Percentiles rank a stretch among this genome's conserved stretches.
Conservation (phyloP, 106 monocot genomes). For the Ottelia alismoides region DNA sequence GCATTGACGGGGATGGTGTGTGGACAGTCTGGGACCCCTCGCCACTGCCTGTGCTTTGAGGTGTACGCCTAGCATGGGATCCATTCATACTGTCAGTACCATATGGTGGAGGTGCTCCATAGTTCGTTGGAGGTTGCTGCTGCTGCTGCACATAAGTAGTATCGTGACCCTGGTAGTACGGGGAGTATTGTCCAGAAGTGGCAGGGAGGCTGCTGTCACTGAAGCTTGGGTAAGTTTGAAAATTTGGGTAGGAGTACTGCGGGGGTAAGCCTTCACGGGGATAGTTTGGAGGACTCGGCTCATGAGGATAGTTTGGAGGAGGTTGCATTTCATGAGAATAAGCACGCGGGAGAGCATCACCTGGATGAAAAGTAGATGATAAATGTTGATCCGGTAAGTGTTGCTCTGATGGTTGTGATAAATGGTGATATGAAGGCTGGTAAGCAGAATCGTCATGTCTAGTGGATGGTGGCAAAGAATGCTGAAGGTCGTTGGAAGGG, state of each 20-base stretch:
- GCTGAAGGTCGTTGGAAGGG: no score
- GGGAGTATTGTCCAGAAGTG: no score
- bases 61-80: slow-evolving; percentile 5
- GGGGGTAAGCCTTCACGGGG: not conserved
- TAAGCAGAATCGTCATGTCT: no score
- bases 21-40: no score
- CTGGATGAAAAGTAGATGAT: slow-evolving; percentile 5
- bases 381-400: no score
- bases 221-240: no score
- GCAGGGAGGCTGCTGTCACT: no score
- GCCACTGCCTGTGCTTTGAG: no score
- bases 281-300: no score
- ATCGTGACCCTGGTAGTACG: slow-evolving; percentile 33
- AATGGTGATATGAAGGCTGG: slow-evolving; percentile 16
- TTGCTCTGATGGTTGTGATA: slow-evolving; percentile 15
- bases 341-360: no score
- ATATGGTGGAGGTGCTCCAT: slow-evolving; percentile 7
- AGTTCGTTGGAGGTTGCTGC: slow-evolving; percentile 9
- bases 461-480: slow-evolving; percentile 13
- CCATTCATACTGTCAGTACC: slow-evolving; percentile 1
- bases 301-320: no score
- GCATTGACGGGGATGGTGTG: slow-evolving; percentile 4
- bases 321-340: no score
- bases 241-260: slow-evolving; percentile 33
- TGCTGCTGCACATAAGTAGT: slow-evolving; percentile 10